Evolutionary conservation across 1,139 yeast genomes (phyloP).

Genomic region (Blastobotrys arbuscula): DNA sequence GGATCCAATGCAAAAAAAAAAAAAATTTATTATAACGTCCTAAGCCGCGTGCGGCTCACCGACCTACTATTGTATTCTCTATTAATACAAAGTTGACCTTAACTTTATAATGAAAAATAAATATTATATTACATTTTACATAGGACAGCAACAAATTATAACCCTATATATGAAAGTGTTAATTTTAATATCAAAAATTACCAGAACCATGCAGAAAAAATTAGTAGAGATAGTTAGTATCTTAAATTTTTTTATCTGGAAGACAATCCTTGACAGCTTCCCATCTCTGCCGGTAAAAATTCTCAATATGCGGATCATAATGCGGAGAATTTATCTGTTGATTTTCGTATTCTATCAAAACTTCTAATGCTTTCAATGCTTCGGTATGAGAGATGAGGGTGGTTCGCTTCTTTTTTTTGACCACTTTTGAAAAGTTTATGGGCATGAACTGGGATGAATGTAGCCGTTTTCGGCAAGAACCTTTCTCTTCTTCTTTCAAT

Average conservation of each 20-base stretch:
- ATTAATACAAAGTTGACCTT: too few relatives aligned
- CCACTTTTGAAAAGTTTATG: not conserved
- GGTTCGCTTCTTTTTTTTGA: not conserved
- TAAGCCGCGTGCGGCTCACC: too few relatives aligned
- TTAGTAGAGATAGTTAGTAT: not conserved
- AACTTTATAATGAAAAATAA: too few relatives aligned
- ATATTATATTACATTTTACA: too few relatives aligned
- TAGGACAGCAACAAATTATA: too few relatives aligned
- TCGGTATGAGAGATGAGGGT: not conserved
- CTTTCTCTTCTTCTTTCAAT: not conserved
- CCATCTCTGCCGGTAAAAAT: slow-evolving; percentile 4
- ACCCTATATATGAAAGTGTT: too few relatives aligned
- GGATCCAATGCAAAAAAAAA: too few relatives aligned
- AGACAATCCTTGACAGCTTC: slow-evolving; percentile 7
- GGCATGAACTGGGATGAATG: slow-evolving; percentile 4
- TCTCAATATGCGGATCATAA: slow-evolving; percentile 1
- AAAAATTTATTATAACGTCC: too few relatives aligned
- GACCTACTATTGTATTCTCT: too few relatives aligned
- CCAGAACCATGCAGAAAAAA: too few relatives aligned
- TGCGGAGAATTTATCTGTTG: not conserved
- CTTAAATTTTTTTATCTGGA: not conserved
- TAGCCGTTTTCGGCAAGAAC: not conserved
- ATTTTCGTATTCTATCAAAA: slow-evolving; percentile 5
- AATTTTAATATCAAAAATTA: too few relatives aligned
- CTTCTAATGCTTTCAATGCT: slow-evolving; percentile 4